Base-by-base conservation (phyloP, 768 basidiomycete genomes). In the Calvatia gigantea region DNA sequence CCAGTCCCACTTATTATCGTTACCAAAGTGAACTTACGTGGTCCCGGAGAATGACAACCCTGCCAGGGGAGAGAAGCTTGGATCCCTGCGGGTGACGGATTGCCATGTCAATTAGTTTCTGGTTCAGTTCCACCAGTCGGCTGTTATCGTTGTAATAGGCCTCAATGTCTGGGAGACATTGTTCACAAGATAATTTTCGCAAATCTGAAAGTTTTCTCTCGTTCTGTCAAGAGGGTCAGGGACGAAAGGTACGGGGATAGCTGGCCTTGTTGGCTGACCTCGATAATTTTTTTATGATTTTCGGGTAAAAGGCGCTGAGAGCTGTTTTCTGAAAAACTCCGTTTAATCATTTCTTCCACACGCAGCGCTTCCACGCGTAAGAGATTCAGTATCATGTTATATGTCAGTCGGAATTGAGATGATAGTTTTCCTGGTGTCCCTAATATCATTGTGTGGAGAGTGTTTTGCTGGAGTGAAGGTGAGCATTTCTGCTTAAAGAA, bases 291-390 rank as follows among this genome's bases (percentile, higher is more conserved):
- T 67, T 88, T 86, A 69, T 98, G 94, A 58, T 98, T 92, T 52
- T 96, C 94, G 3, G 97, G 97, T 28, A 98, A 74, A 41, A 98
- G 74, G 35, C 87, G 79, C 65, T 99, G 97, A 0, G 97, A 89
- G 1, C 94, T 87, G 66, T 98, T 98, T 74, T 99, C 97, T 15
- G 97, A 98, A 71, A 99, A 99, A 68, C 92, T 94, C 35, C 97
- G 81, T 70, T 98, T 98, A 67, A 99, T 98, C 97, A 99, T 99
- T 71, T 99, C 97, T 66, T 99, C 97, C 15, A 98, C 96, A 57
- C 86, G 80, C 44, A 99, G 77, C 0, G 97, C 95, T 66, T 99
- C 97, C 8, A 99, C 97, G 17, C 97, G 86, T 8, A 99, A 80
- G 35, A 99, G 74, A 66, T 99, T 99, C 58, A 99, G 73, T 58